Conservation (phyloP, 1,284 basidiomycete genomes). For the Cutaneotrichosporon mucoides region DNA sequence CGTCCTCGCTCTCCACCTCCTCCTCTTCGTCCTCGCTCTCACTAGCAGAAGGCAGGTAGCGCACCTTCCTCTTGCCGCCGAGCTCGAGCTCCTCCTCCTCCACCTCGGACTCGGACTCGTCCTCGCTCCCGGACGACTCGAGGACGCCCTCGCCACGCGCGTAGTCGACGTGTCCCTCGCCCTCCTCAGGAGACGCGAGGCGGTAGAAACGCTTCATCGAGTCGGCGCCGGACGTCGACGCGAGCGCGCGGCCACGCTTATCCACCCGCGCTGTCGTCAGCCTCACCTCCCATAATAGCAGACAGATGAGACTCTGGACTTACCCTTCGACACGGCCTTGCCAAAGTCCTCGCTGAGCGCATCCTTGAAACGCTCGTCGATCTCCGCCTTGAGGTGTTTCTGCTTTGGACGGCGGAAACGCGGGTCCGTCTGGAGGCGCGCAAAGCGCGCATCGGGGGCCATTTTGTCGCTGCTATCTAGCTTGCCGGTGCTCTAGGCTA, state of each 20-base stretch:
- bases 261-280: conserved; percentile 64
- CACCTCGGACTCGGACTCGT: conserved; percentile 52
- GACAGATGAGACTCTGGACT: not conserved
- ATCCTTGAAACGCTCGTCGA: conserved; percentile 88
- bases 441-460: conserved; percentile 69
- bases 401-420: conserved; percentile 82
- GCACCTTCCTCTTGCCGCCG: conserved; percentile 55
- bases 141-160: conserved; percentile 83
- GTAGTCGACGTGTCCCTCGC: conserved; percentile 59
- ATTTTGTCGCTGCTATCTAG: not conserved
- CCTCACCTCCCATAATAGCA: not conserved
- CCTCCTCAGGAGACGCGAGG: conserved; percentile 50
- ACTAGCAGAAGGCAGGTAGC: conserved; percentile 29
- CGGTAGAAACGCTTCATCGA: conserved; percentile 79
- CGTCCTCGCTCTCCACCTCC: conserved; percentile 34
- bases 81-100: conserved; percentile 52
- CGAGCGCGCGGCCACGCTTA: conserved; percentile 83
- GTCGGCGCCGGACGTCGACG: conserved; percentile 65
- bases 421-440: conserved; percentile 82
- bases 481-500: too few species aligned
- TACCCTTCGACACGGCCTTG: conserved; percentile 37
- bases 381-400: conserved; percentile 73
- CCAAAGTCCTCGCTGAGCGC: conserved; percentile 58
- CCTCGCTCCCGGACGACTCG: conserved; percentile 73
- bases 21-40: conserved; percentile 32